Evolutionary conservation across 2,329 filamentous ascomycete genomes (phyloP), one percentile per base, ranked within the genome.

Genomic region (Penicillium sp.): DNA sequence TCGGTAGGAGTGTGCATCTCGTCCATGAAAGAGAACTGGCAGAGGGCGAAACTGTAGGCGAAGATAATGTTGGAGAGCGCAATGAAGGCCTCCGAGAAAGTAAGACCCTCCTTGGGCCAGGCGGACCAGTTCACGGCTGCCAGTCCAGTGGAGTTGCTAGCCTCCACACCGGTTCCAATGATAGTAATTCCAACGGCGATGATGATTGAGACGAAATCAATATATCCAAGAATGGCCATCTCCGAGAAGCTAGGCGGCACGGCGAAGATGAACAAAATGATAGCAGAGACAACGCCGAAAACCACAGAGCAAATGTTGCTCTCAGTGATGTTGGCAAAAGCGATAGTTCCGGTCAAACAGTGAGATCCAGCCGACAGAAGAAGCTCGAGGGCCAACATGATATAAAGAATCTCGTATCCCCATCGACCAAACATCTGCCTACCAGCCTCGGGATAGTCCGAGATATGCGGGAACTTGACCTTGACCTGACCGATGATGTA

Each of bases 1-100:
- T 55, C 53, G 38, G 53, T 55, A 33, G 53, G 53, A 22, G 53
- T 55, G 37, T 55, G 53, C 53, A 55, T 55, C 37, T 55, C 53
- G 26, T 55, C 53, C 53, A 55, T 55, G 53, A 55, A 55, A 2
- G 53, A 55, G 53, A 55, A 55, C 26, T 55, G 53, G 53, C 53
- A 55, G 38, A 55, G 53, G 15, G 53, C 53, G 24, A 55, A 55
- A 19, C 53, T 55, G n/a, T 55, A 55, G 53, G 53, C 53, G 38
- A 55, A 55, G 35, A 55, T 45, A 15, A 55, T 55, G 37, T 55
- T 55, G 53, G 53, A 55, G 17, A 55, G 53, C 26, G 53, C 53
- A 42, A 55, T 55, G n/a, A 55, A 55, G 38, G 53, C 53, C 38
- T 55, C 53, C 24, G 53, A 42, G 26, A 55, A 55, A 10, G 53